Evolutionary conservation across 2,329 filamentous ascomycete species (phyloP).

Genomic region (Microascus cirrosus): DNA sequence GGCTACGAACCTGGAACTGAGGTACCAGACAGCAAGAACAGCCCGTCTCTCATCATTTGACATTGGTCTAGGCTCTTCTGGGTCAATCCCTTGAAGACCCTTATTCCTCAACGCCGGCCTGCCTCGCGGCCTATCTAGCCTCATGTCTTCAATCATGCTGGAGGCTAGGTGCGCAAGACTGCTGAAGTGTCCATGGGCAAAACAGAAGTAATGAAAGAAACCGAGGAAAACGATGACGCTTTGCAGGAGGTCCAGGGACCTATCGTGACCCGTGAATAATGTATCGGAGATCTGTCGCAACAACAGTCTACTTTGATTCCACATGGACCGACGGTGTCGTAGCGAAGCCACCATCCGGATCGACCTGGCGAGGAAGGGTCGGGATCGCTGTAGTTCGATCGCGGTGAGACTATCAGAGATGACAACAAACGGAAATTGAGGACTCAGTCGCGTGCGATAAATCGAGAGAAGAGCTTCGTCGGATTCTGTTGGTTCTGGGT

Average conservation of each 20-base stretch:
- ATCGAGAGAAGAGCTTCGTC: slow-evolving; percentile 7
- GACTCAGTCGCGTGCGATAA: slow-evolving; percentile 7
- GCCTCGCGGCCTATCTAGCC: slow-evolving; percentile 6
- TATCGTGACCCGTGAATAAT: slow-evolving; percentile 5
- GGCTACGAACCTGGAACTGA: slow-evolving; percentile 7
- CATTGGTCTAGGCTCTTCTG: slow-evolving; percentile 3
- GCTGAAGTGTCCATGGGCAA: slow-evolving; percentile 8
- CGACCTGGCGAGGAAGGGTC: slow-evolving; percentile 7
- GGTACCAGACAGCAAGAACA: slow-evolving; percentile 8
- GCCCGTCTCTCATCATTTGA: slow-evolving; percentile 8
- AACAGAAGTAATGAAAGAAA: slow-evolving; percentile 9
- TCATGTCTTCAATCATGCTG: slow-evolving; percentile 8
- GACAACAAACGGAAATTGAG: slow-evolving; percentile 8
- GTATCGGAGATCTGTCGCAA: slow-evolving; percentile 6
- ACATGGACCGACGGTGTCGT: slow-evolving; percentile 8
- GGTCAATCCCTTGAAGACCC: slow-evolving; percentile 5
- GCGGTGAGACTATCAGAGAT: slow-evolving; percentile 7
- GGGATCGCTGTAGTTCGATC: slow-evolving; percentile 5
- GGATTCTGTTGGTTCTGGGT: slow-evolving; percentile 4
- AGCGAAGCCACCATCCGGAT: slow-evolving; percentile 8
- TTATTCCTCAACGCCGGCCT: slow-evolving; percentile 4
- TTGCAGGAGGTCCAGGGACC: slow-evolving; percentile 7
- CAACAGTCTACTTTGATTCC: slow-evolving; percentile 6
- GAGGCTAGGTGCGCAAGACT: slow-evolving; percentile 7
- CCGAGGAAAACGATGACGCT: slow-evolving; percentile 7